phyloP scores from a whole-genome alignment of 208 protist genomes.

The Kentomonas sorsogonicus region DNA sequence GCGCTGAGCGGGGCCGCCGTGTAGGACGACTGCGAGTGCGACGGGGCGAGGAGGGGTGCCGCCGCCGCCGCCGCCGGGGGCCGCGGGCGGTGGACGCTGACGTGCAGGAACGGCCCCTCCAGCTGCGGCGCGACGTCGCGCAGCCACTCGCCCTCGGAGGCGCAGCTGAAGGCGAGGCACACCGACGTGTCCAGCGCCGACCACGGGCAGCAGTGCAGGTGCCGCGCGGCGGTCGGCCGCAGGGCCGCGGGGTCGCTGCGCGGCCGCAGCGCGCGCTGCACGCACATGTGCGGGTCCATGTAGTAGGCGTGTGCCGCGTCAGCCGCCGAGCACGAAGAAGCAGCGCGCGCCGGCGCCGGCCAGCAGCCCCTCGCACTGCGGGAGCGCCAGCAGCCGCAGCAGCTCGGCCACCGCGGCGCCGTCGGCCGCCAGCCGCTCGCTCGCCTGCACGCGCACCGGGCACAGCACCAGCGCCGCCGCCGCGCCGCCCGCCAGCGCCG shows the following conservation, averaged over 20 bases:
- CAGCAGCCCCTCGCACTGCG: constrained; percentile 56
- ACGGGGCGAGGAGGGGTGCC: no score
- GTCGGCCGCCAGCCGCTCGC: constrained; percentile 38
- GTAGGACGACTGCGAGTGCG: no score
- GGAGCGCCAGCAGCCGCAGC: constrained; percentile 44
- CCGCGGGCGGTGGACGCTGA: constrained; percentile 17
- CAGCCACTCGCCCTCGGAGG: constrained; percentile 33
- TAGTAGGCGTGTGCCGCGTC: constrained; percentile 54
- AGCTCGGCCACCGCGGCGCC: constrained; percentile 52
- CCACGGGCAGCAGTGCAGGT: constrained; percentile 52
- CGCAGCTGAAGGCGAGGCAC: constrained; percentile 46
- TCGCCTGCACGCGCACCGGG: constrained; percentile 39
- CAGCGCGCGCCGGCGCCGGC: constrained; percentile 56
- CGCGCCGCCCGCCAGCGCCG: constrained; percentile 14
- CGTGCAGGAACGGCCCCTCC: constrained; percentile 20
- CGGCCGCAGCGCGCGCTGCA: constrained; percentile 32
- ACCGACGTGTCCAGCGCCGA: constrained; percentile 59
- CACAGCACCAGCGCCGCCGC: constrained; percentile 57
- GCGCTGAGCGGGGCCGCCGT: no score
- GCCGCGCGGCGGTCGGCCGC: constrained; percentile 24
- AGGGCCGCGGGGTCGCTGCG: constrained; percentile 7
- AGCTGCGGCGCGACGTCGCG: constrained; percentile 25
- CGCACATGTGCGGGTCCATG: constrained; percentile 66
- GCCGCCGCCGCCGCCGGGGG: no score
- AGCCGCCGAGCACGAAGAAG: constrained; percentile 74